Percentiles rank a stretch among this genome's conserved stretches.
Evolutionary conservation across 495 filamentous ascomycete genomes (phyloP).

Genomic region (Penicilliopsis zonata): DNA sequence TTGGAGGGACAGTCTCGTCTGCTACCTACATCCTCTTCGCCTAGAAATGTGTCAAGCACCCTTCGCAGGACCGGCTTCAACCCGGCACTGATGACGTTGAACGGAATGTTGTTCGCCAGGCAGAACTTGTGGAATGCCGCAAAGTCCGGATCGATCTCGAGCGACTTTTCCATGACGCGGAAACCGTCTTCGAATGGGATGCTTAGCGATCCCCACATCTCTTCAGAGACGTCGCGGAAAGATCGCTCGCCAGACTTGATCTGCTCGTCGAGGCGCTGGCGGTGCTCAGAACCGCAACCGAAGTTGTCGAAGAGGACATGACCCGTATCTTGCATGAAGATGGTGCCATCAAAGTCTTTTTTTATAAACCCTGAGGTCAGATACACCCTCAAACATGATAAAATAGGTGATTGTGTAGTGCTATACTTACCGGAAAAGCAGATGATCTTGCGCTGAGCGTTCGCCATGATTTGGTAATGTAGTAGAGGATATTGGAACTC

Average conservation of each 20-base stretch:
- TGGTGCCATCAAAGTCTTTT: slow-evolving; percentile 65
- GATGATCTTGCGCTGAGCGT: too few relatives aligned
- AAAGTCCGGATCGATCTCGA: slow-evolving; percentile 58
- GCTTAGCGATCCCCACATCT: slow-evolving; percentile 62
- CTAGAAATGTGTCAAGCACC: slow-evolving; percentile 54
- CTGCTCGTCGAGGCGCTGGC: slow-evolving; percentile 49
- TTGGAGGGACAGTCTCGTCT: not conserved
- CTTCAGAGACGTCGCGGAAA: slow-evolving; percentile 64
- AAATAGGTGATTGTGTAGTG: too few relatives aligned
- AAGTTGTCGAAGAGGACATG: slow-evolving; percentile 60
- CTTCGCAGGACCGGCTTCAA: slow-evolving; percentile 52
- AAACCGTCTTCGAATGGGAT: slow-evolving; percentile 68
- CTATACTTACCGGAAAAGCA: too few relatives aligned
- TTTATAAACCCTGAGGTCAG: too few relatives aligned
- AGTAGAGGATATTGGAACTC: too few relatives aligned
- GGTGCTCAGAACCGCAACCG: slow-evolving; percentile 47
- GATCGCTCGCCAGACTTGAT: slow-evolving; percentile 56
- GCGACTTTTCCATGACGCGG: slow-evolving; percentile 49
- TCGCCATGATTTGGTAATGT: too few relatives aligned
- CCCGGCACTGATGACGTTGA: slow-evolving; percentile 64
- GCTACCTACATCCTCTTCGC: slow-evolving; percentile 41
- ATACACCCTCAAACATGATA: too few relatives aligned
- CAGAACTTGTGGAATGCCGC: slow-evolving; percentile 56
- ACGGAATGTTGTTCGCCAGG: slow-evolving; percentile 50
- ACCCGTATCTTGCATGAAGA: slow-evolving; percentile 70